Base-by-base conservation (phyloP, 805 yeast genomes). In the Yamadazyma philogaea region DNA sequence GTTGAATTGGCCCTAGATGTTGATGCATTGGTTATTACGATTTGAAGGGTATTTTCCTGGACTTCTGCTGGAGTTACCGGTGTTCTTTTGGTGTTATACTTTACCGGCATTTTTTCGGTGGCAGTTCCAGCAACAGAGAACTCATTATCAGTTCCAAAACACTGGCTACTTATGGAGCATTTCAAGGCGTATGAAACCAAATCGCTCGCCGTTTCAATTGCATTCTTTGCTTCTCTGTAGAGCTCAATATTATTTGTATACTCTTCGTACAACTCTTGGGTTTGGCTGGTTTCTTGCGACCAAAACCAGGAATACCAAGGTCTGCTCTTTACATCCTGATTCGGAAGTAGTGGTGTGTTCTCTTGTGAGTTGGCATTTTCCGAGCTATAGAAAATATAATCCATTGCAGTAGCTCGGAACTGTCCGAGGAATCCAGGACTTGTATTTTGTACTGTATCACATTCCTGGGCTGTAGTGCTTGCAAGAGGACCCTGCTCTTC, bases 41-140 rank as follows among this genome's bases (percentile, higher is more conserved):
- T 34, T 40, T 43, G 52, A 6, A 65, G 48, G 7, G 54, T 33
- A 7, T 50, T 53, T 40, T 68, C 74, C 36, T 62, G 65, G 12
- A 55, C 46, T 51, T 70, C 73, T 34, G 57, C 60, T 4, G 69
- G 67, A 6, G 59, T 51, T 2, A 66, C 35, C 0, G 74, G 74
- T 16, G 59, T 53, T 35, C 58, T 63, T 28, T 53, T 57, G 30
- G 55, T 49, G 30, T 55, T 56, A 45, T 61, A 65, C 35, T 47
- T 51, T 1, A 68, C 71, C 3, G 75, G 75, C 21, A 48, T 54
- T 1, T 33, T 24, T 41, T 64, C 65, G 2, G 71, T 59, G 5
- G 48, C 40, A 2, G 74, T 68, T 11, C 59, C 66, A 35, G 52
- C 44, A 1, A 69, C 74, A 1, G 70, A 60, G 30, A 70, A 43